Evolutionary conservation across 2,329 filamentous ascomycete species (phyloP).

Genomic region (Ascochyta clinopodiicola): DNA sequence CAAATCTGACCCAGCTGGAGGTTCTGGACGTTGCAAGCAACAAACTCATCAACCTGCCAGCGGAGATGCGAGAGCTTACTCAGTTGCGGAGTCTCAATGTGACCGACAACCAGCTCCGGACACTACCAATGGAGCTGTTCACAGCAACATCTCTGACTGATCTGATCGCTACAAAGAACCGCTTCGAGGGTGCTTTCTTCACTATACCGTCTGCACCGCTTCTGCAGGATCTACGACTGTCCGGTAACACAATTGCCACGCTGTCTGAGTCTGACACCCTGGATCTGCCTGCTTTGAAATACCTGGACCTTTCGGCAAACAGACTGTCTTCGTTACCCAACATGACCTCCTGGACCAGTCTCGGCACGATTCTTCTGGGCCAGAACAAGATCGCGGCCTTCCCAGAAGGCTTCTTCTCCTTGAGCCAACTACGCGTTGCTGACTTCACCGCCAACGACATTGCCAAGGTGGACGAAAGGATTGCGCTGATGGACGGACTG

Average conservation of each 20-base stretch:
- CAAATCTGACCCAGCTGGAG: constrained; percentile 73
- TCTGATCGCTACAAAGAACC: constrained; percentile 78
- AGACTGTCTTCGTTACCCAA: constrained; percentile 75
- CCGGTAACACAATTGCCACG: constrained; percentile 72
- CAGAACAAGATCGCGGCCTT: constrained; percentile 80
- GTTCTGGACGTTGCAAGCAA: constrained; percentile 84
- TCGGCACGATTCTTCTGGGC: constrained; percentile 76
- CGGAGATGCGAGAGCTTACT: constrained; percentile 69
- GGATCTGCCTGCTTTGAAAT: constrained; percentile 73
- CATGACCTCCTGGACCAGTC: constrained; percentile 73
- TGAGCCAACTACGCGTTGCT: constrained; percentile 74
- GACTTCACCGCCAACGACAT: constrained; percentile 90
- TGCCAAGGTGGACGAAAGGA: constrained; percentile 73
- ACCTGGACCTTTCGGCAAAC: constrained; percentile 81
- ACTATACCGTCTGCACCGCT: constrained; percentile 64
- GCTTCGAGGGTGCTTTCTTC: constrained; percentile 74
- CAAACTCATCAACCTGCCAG: constrained; percentile 73
- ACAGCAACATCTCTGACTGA: constrained; percentile 74
- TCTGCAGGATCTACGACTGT: constrained; percentile 78
- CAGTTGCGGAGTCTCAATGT: constrained; percentile 79
- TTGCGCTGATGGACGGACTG: constrained; percentile 80
- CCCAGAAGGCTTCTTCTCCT: constrained; percentile 74
- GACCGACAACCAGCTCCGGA: constrained; percentile 76
- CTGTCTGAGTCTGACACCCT: constrained; percentile 60
- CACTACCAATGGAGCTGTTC: constrained; percentile 73